Evolutionary conservation across 108 stramenopile species (phyloP), one percentile per base, ranked within the genome.

Genomic region (Nitzschia sp.): DNA sequence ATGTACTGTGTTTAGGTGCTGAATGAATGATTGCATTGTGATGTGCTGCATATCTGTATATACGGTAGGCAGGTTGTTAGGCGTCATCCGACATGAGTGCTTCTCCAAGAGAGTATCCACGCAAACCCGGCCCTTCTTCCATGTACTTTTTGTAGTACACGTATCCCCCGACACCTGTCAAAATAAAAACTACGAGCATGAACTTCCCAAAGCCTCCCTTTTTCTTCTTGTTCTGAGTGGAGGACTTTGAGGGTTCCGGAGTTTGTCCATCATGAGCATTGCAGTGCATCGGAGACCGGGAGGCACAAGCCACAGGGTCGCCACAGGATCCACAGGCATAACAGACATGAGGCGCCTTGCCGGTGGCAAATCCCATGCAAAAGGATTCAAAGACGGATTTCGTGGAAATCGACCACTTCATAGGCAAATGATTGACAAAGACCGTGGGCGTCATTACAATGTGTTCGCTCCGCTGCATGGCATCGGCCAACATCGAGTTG

Each of bases 341-440:
- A 81, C 90, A 88, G 23, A 89, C 83, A 19, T 80, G 58, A 13
- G 93, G 96, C 16, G 74, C 61, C 17, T 92, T 85, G 4, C 93
- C 96, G 25, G 69, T 55, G 21, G 63, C 66, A 75, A 80, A 96
- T 29, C 92, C 91, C 0, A 89, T 69, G 67, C 96, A 96, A 53
- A 95, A 85, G 33, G 88, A 83, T 44, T 72, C 79, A 16, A 96
- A 89, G n/a, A 95, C 91, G 19, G 61, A 72, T 1, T 79, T 68
- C n/a, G 84, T 63, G 48, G 46, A 58, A 46, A 92, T 63, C 26
- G 74, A 58, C 36, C 86, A 91, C 28, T 81, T 28, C 47, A 33
- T 34, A 22, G 45, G 30, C 66, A 45, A 75, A 15, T 78, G 75
- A 41, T 96, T 95, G 64, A 96, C 84, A 68, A 78, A 90, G 53